Conservation (phyloP, 805 yeast species). For the Hanseniaspora taiwanica region DNA sequence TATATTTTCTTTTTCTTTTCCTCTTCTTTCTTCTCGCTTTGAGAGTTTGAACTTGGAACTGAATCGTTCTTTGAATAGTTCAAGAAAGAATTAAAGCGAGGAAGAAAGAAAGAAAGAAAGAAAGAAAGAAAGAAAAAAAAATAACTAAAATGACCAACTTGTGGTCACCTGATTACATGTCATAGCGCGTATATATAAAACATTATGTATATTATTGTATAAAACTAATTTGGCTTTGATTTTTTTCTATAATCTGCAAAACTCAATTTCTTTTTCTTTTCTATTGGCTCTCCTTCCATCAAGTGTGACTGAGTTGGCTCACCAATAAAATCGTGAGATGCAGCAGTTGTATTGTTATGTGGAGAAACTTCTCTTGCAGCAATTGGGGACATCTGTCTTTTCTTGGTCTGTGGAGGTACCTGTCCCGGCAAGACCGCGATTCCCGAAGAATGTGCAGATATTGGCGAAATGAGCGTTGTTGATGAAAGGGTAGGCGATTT, state of each 20-base stretch:
- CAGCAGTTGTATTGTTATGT: too few relatives aligned
- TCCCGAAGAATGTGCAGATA: neutral
- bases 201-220: too few relatives aligned
- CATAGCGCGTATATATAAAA: too few relatives aligned
- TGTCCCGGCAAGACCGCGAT: too few relatives aligned
- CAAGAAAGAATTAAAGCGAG: neutral
- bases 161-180: too few relatives aligned
- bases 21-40: too few relatives aligned
- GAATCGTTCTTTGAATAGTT: too few relatives aligned
- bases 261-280: slow-evolving; percentile 21
- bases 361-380: neutral
- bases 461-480: neutral
- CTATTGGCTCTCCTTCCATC: slow-evolving; percentile 1
- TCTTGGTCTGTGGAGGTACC: too few relatives aligned
- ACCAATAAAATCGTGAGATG: too few relatives aligned
- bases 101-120: neutral
- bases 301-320: slow-evolving; percentile 1
- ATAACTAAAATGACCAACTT: too few relatives aligned
- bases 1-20: neutral
- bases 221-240: slow-evolving; percentile 9
- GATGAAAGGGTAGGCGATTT: neutral
- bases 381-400: neutral
- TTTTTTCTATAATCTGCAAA: slow-evolving; percentile 27
- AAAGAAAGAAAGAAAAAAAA: neutral
- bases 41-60: too few relatives aligned